Base-by-base conservation (phyloP, 83 land plant genomes). In the Picea mariana region DNA sequence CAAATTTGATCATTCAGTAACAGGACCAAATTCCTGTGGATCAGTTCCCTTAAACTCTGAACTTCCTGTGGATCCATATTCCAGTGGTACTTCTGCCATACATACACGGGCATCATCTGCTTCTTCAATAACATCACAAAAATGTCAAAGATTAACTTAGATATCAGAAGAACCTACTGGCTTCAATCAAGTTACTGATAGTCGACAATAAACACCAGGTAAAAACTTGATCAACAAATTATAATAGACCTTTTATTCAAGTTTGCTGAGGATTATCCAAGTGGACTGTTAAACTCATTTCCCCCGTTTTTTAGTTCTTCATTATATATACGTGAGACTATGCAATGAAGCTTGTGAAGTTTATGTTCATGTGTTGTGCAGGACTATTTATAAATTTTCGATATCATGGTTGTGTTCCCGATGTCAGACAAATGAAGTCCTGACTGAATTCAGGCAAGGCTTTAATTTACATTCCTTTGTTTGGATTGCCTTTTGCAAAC, bases 1-100 rank as follows among this genome's bases (percentile, higher is more conserved):
- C 75, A 91, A 82, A 75, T 91, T 65, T 83, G 87, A 91, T 49
- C 93, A 91, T 75, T 73, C 87, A 20, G 16, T 79, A 52, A 44
- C 62, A 47, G 79, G 69, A 15, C 42, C 42, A 21, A 21, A 15
- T 6, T 4, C 27, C 26, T 47, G 8, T 44, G 16, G 26, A 73
- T 21, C 59, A 44, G 59, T 44, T 73, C 77, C 13, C 23, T 21
- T 49, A 3, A 73, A 73, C 11, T 49, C 59, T 18, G 16, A 73
- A 42, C 27, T 47, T 23, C 27, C 59, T 3, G 55, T 9, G 59
- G 58, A 73, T 73, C 77, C 44, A 47, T n/a, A 42, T 47, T n/a
- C 59, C 8, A 21, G 21, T 42, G 13, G 24, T 20, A 73, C 5
- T 44, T 44, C 59, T 67, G 26, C 71, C 38, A 73, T 26, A 47